Base-by-base conservation (phyloP, 495 filamentous ascomycete species). In the Cetradonia linearis region DNA sequence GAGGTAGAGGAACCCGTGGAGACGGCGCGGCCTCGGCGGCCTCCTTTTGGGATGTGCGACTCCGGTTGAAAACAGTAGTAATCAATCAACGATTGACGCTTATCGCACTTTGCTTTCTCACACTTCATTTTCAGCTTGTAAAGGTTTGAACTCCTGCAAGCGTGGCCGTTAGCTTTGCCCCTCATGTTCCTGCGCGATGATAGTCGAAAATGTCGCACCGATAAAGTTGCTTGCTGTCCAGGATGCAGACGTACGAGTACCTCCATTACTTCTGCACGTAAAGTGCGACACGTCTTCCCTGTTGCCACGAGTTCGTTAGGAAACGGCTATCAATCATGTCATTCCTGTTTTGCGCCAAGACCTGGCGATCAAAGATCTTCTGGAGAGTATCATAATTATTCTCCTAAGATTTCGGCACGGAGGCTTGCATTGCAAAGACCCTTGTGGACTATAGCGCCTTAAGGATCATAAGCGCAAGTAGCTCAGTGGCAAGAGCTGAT, bases 71-170 rank as follows among this genome's bases (percentile, higher is more conserved):
- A 31, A 25, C 20, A 20, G n/a, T 10, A 14, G 7, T 5, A 56
- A 27, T 34, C 28, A 56, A 56, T 56, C 54, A 42, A 44, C 54
- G 25, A 25, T 56, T 44, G 54, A 56, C 54, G 54, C 54, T 56
- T 56, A 44, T 56, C 36, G 36, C 20, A 36, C 20, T 27, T 30
- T 40, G 34, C 54, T 56, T 38, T 3, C 40, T 25, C n/a, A 14
- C 3, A 56, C 9, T 25, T 28, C 34, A 44, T 40, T 44, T 23
- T 27, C 7, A 38, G 20, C 36, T 40, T 34, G 30, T 18, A 13
- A 54, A 54, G 50, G 16, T 54, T 30, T 54, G 50, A 30, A 54
- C 28, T 54, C 31, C 28, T 54, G 50, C 50, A 33, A 54, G 50
- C 50, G 18, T 34, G 16, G 30, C 31, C 33, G 34, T 18, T 54